Evolutionary conservation across 2,329 filamentous ascomycete species (phyloP).

Genomic region (Phaeosphaeriaceae sp.): DNA sequence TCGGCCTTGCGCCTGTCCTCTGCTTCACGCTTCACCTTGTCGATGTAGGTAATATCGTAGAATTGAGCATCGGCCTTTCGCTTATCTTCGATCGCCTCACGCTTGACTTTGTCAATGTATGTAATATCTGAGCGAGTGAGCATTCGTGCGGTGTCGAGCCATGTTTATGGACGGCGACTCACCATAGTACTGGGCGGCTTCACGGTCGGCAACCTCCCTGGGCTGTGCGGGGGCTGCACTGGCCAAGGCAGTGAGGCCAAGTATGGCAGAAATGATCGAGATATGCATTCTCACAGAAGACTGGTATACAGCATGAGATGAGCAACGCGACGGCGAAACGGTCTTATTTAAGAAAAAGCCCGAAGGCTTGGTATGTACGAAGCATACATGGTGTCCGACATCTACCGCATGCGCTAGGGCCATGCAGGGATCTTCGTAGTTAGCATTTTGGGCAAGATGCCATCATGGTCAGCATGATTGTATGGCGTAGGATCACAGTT

Average conservation of each 20-base stretch:
- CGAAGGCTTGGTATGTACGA: no score
- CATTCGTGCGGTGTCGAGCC: no score
- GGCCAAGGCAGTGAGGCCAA: slow-evolving; percentile 11
- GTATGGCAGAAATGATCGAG: slow-evolving; percentile 9
- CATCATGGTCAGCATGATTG: no score
- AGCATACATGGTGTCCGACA: no score
- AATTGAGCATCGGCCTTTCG: slow-evolving; percentile 5
- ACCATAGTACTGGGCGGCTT: slow-evolving; percentile 1
- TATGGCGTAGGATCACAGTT: no score
- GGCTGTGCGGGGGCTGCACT: slow-evolving; percentile 8
- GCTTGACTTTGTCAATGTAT: slow-evolving; percentile 11
- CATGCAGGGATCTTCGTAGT: no score
- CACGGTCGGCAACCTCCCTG: slow-evolving; percentile 10
- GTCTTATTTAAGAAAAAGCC: no score
- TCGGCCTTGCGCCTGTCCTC: slow-evolving; percentile 11
- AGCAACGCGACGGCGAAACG: not conserved
- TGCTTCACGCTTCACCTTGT: slow-evolving; percentile 9
- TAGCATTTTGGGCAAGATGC: no score
- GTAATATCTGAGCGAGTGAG: slow-evolving; percentile 7
- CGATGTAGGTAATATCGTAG: slow-evolving; percentile 10
- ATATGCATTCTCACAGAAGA: slow-evolving; percentile 7
- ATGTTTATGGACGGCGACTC: no score
- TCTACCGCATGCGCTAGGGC: no score
- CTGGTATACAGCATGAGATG: not conserved
- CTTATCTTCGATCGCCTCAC: slow-evolving; percentile 7